Evolutionary conservation across 164 flowering plant genomes (phyloP).

Genomic region (Tetrastigma voinierianum): DNA sequence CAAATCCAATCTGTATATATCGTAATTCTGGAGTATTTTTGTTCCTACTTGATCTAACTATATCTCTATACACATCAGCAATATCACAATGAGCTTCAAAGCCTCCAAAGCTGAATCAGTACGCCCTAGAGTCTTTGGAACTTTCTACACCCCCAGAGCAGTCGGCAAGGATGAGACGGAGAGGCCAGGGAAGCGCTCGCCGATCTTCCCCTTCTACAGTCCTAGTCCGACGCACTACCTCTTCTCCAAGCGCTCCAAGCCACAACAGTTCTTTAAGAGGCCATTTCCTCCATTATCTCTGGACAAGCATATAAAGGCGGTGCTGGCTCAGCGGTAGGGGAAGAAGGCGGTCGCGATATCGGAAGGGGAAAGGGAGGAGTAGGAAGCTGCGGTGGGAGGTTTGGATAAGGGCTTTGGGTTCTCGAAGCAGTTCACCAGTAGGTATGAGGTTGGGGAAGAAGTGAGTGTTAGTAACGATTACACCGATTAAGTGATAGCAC

Average conservation of each 20-base stretch:
- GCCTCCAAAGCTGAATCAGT: constrained; percentile 40
- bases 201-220: constrained; percentile 48
- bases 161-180: too few relatives aligned
- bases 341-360: constrained; percentile 25
- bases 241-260: constrained; percentile 32
- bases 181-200: constrained; percentile 34
- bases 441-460: constrained; percentile 57
- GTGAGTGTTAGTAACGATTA: too few relatives aligned
- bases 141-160: constrained; percentile 2
- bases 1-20: too few relatives aligned
- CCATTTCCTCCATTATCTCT: constrained; percentile 64
- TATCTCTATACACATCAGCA: too few relatives aligned
- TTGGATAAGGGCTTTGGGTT: constrained; percentile 65
- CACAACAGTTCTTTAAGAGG: constrained; percentile 36
- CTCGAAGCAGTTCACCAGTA: constrained; percentile 46
- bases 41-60: too few relatives aligned
- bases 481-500: too few relatives aligned
- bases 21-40: too few relatives aligned
- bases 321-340: constrained; percentile 41
- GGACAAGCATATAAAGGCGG: constrained; percentile 55
- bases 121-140: constrained; percentile 13
- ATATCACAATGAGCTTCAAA: constrained; percentile 56
- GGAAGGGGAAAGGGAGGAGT: constrained; percentile 37
- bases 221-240: constrained; percentile 50
- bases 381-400: constrained; percentile 20